Conservation (phyloP, 345 rosid genomes). For the Sisymbrium altissimum region DNA sequence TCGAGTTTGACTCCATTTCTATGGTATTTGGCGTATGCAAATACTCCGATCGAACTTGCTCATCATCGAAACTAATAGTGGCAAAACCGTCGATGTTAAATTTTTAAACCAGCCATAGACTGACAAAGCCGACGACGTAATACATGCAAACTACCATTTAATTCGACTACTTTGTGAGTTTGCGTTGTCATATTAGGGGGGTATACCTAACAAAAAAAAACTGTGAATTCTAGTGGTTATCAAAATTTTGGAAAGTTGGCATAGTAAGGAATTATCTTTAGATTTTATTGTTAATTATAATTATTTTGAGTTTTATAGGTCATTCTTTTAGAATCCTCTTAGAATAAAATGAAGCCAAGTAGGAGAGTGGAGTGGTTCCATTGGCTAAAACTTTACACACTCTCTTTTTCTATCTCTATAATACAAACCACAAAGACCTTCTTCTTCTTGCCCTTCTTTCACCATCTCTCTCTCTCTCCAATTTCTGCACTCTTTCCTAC, state of each 20-base stretch:
- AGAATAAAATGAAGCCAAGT: slow-evolving; percentile 31
- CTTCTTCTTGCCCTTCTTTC: slow-evolving; percentile 21
- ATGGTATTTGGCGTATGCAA: background rate
- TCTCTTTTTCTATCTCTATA: slow-evolving; percentile 14
- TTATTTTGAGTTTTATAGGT: background rate
- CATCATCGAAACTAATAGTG: too few relatives aligned
- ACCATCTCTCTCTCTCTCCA: slow-evolving; percentile 8
- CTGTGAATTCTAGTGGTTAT: slow-evolving; percentile 15
- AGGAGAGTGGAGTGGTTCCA: slow-evolving; percentile 36
- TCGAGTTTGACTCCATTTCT: background rate
- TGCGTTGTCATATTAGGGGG: background rate
- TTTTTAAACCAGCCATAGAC: background rate
- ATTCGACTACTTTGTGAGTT: slow-evolving; percentile 7
- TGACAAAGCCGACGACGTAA: background rate
- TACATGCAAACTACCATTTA: background rate
- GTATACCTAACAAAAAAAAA: slow-evolving; percentile 19
- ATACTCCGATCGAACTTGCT: background rate
- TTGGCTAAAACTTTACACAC: slow-evolving; percentile 18
- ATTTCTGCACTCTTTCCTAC: background rate
- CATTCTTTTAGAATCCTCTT: slow-evolving; percentile 7
- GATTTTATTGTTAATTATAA: background rate
- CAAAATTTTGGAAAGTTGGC: slow-evolving; percentile 19
- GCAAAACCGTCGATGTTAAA: too few relatives aligned
- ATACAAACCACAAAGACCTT: slow-evolving; percentile 23
- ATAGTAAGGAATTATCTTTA: background rate